Conservation (phyloP, 306 rosid genomes). For the Trichosanthes cucumerina region DNA sequence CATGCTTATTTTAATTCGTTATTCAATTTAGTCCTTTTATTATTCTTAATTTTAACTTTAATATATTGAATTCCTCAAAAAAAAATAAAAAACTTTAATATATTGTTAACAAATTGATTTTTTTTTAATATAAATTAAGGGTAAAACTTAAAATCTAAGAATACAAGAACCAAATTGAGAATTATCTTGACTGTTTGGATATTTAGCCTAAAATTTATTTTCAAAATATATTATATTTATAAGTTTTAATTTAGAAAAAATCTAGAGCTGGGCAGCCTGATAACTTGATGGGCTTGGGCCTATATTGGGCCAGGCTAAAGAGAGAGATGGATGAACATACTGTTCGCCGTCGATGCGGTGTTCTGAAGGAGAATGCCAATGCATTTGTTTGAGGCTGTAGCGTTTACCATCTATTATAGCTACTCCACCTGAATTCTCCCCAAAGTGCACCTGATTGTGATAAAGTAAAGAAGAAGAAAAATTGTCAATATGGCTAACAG, state of each 20-base stretch:
- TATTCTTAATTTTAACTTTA: no score
- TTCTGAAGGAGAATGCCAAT: constrained; percentile 90
- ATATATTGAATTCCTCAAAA: no score
- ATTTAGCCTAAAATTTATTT: not conserved
- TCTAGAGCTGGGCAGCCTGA: not conserved
- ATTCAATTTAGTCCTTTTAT: no score
- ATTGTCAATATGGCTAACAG: not conserved
- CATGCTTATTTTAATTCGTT: no score
- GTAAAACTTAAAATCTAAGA: no score
- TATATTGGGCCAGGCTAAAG: not conserved
- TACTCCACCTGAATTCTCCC: constrained; percentile 35
- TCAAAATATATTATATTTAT: not conserved
- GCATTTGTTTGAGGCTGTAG: constrained; percentile 52
- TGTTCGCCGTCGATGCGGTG: constrained; percentile 43
- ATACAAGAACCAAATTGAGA: no score
- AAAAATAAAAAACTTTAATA: no score
- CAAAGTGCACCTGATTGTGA: constrained; percentile 41
- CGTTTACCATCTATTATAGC: constrained; percentile 34
- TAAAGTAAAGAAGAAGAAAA: not conserved
- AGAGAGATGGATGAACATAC: constrained; percentile 30
- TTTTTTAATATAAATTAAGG: no score
- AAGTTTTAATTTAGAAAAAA: not conserved
- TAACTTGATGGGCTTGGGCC: not conserved
- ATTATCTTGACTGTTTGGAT: no score
- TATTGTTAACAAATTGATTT: no score